Evolutionary conservation across 2,329 filamentous ascomycete species (phyloP), one percentile per base, ranked within the genome.

Genomic region (Colletotrichum australisinense): DNA sequence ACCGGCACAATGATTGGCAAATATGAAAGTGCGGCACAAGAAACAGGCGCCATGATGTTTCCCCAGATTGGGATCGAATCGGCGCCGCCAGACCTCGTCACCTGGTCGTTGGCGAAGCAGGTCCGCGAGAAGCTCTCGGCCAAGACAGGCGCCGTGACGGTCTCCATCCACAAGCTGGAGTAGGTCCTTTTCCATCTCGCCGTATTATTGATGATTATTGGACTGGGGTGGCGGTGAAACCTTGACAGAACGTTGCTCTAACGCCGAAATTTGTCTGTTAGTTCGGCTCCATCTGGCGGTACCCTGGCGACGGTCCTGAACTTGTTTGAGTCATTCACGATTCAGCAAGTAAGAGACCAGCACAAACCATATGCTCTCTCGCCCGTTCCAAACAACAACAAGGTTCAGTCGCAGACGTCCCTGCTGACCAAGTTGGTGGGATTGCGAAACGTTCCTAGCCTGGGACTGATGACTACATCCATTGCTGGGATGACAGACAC

Each of bases 241-340:
- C 19, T 30, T 57, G 46, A 46, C 55, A 59, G 52, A 53, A 67
- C 38, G 35, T 60, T 42, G 32, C 67, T 62, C 59, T 72, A 64
- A 74, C 53, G 28, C 69, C 42, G 32, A 64, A 76, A 55, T 69
- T 62, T 57, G 46, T 42, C 38, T 14, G 75, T 77, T 67, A 89
- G 86, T 57, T 80, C 83, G 30, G 77, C 82, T 1, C 87, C 90
- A 3, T 93, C 91, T 1, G 91, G 91, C n/a, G 92, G 92, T 59
- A 92, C 93, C 2, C 82, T 95, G 5, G 87, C 89, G 42, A 95
- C 94, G 0, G 84, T 91, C 4, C 81, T 98, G 16, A 88, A 80
- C 59, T 76, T 91, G 26, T 85, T 91, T 69, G 90, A 92, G 30
- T 80, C 81, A 58, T 91, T 87, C 77, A 82, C 83, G 26, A 63